Base-by-base conservation (phyloP, 805 yeast genomes). In the Barnettozyma vustinii region DNA sequence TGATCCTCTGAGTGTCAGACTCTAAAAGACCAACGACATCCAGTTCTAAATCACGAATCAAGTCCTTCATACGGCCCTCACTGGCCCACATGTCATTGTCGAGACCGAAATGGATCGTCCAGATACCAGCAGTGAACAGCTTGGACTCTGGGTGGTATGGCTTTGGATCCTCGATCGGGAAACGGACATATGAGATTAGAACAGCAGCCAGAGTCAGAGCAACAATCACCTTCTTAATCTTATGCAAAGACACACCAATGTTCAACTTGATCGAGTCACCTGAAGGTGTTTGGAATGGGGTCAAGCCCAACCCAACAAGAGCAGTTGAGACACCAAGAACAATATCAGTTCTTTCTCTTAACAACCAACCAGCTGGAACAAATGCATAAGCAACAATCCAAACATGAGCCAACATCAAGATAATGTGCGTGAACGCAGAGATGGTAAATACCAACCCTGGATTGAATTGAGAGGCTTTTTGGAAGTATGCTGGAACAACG, bases 381-480 rank as follows among this genome's bases (percentile, higher is more conserved):
- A 94, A 94, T 0, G 99, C 98, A 66, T 94, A 94, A 0, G 99
- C 99, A 42, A 94, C 98, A 40, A 86, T 84, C 98, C 98, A 92
- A 45, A 92, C 96, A 65, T 90, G 92, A 5, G 86, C 95, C 52
- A 94, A 73, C 23, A 84, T 74, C 35, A 87, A 63, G 4, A 84
- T 43, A 45, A 82, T 71, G 53, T 76, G 69, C 41, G 79, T 55
- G 6, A 81, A 60, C 49, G 78, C 77, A 0, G 79, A 75, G 2
- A 76, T 49, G 4, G 73, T 66, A 58, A 82, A 80, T 1, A 80
- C 64, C 20, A 75, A 57, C 2, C 84, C 83, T 23, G 87, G 80
- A 50, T 76, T 68, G 63, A 77, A 76, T 15, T 77, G 73, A 23
- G 80, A 71, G 9, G 77, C 73, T 16, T 81, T 75, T 53, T 79